phyloP scores from a whole-genome alignment of 345 rosid species.

The Camelina neglecta region DNA sequence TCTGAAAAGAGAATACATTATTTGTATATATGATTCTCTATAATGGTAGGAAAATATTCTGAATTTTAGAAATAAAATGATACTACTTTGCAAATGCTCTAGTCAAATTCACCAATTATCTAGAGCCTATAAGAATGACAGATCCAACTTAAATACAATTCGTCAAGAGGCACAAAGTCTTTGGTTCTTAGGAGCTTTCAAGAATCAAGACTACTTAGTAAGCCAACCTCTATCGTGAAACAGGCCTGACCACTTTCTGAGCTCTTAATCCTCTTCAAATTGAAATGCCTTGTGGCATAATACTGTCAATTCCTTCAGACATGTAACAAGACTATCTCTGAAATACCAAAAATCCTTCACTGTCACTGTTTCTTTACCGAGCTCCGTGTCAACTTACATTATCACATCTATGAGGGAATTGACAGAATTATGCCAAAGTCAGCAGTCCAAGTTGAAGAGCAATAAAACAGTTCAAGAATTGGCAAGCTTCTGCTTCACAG shows the following conservation, averaged over 20 bases:
- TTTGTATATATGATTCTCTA: not conserved
- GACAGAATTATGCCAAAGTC: conserved; percentile 31
- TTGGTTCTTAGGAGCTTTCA: not conserved
- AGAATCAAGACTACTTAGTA: not conserved
- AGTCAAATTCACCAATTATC: conserved; percentile 13
- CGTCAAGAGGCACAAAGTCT: not conserved
- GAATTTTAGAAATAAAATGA: not conserved
- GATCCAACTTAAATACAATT: not conserved
- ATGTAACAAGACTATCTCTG: conserved; percentile 15
- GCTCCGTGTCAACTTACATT: conserved; percentile 6
- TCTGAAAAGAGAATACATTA: not conserved
- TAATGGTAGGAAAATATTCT: not conserved
- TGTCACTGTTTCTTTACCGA: not conserved
- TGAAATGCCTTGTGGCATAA: conserved; percentile 19
- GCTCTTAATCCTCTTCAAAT: conserved; percentile 17
- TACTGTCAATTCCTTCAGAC: conserved; percentile 29
- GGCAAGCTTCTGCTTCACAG: conserved; percentile 1
- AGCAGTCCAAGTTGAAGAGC: conserved; percentile 21
- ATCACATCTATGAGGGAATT: conserved; percentile 19
- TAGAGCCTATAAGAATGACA: not conserved
- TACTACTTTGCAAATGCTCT: not conserved
- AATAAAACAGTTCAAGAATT: conserved; percentile 3
- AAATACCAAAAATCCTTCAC: not conserved
- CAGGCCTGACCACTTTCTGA: conserved; percentile 9
- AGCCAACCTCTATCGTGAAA: conserved; percentile 14